phyloP scores from a whole-genome alignment of 371 early-diverging fungal species.

The Syncephalastrum sp. region DNA sequence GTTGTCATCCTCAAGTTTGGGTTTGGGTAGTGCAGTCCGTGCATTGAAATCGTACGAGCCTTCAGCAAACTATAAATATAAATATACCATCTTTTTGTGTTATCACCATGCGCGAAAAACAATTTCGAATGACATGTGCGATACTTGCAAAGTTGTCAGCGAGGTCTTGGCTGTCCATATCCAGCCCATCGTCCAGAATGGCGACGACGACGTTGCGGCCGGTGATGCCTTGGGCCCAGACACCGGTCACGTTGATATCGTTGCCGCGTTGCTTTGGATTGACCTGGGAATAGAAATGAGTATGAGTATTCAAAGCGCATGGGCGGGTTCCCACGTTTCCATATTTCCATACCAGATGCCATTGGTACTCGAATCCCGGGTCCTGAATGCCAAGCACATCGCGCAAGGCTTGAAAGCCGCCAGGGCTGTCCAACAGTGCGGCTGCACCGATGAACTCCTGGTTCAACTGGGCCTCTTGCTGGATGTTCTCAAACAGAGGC shows the following conservation, averaged over 20 bases:
- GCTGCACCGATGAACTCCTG: conserved; percentile 5
- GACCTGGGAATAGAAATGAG: conserved; percentile 37
- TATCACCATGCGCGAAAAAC: conserved; percentile 1
- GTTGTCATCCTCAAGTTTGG: conserved; percentile 74
- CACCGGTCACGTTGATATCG: conserved; percentile 91
- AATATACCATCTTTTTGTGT: neutral
- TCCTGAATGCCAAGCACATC: conserved; percentile 55
- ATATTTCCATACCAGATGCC: conserved; percentile 27
- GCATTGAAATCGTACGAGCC: conserved; percentile 96
- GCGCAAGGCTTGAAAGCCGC: conserved; percentile 19
- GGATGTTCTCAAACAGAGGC: conserved; percentile 19
- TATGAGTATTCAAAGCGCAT: neutral
- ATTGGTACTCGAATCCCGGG: conserved; percentile 71
- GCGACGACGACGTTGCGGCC: conserved; percentile 89
- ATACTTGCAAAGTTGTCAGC: conserved; percentile 80
- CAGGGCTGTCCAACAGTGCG: conserved; percentile 14
- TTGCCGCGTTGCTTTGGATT: conserved; percentile 68
- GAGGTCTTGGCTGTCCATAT: conserved; percentile 82
- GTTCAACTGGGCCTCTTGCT: conserved; percentile 19
- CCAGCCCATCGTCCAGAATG: conserved; percentile 95
- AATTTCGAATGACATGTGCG: neutral
- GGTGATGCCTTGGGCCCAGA: conserved; percentile 90
- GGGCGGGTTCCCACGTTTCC: neutral
- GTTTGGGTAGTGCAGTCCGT: conserved; percentile 72
- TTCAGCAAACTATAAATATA: conserved; percentile 56